phyloP scores from a whole-genome alignment of 495 filamentous ascomycete species.

The Penicillium salamii region DNA sequence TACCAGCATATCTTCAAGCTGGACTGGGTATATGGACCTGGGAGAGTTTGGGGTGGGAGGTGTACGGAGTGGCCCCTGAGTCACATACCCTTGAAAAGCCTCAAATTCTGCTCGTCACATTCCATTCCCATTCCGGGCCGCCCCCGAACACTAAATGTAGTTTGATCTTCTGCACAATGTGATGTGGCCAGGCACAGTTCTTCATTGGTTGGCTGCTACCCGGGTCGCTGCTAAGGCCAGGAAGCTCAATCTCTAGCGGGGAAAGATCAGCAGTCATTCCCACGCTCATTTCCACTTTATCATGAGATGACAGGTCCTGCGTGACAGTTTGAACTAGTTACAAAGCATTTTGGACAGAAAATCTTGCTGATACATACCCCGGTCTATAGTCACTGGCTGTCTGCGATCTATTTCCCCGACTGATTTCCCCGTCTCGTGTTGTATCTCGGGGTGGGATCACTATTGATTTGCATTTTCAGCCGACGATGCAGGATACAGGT shows the following conservation, averaged over 20 bases:
- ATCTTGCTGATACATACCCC: slow-evolving; percentile 2
- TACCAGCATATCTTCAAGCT: too few species aligned
- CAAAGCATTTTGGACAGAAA: too few species aligned
- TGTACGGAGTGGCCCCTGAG: slow-evolving; percentile 22
- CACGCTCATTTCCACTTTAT: slow-evolving; percentile 13
- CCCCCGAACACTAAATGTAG: slow-evolving; percentile 11
- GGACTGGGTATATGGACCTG: too few species aligned
- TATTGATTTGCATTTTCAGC: slow-evolving; percentile 1
- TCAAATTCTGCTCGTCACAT: slow-evolving; percentile 22
- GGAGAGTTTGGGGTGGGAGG: not conserved
- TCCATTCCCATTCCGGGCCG: slow-evolving; percentile 16
- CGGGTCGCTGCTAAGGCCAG: slow-evolving; percentile 8
- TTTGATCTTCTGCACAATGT: slow-evolving; percentile 7
- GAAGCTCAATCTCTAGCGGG: slow-evolving; percentile 16
- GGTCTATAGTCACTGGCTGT: slow-evolving; percentile 15
- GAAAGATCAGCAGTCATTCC: slow-evolving; percentile 22
- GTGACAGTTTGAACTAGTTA: slow-evolving; percentile 16
- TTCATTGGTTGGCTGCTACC: slow-evolving; percentile 2
- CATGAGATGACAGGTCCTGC: slow-evolving; percentile 18
- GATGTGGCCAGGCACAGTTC: slow-evolving; percentile 5
- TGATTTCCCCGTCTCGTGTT: slow-evolving; percentile 22
- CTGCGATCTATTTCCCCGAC: not conserved
- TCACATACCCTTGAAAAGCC: slow-evolving; percentile 10
- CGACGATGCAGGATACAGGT: slow-evolving; percentile 4
- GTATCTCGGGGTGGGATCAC: slow-evolving; percentile 20